Evolutionary conservation across 1,139 yeast genomes (phyloP).

Genomic region (Yamadazyma sp.): DNA sequence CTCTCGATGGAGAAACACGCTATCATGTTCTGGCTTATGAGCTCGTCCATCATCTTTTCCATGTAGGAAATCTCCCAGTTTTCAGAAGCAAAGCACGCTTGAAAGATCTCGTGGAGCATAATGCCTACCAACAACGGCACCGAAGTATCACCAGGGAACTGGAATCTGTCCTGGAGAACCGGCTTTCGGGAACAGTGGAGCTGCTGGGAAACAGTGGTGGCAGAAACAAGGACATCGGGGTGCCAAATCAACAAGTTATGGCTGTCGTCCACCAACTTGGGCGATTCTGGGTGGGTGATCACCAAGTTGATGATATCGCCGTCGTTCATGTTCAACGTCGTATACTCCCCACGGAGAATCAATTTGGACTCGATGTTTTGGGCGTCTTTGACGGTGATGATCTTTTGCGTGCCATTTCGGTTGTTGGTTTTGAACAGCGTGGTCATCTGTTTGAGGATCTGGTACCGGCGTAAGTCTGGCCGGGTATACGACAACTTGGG

Average conservation of each 20-base stretch:
- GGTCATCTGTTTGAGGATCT: constrained; percentile 38
- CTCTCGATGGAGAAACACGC: constrained; percentile 59
- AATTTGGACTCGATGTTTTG: constrained; percentile 35
- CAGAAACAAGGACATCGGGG: constrained; percentile 80
- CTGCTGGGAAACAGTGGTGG: constrained; percentile 80
- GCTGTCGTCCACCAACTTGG: constrained; percentile 52
- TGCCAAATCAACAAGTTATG: constrained; percentile 70
- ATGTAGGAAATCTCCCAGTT: constrained; percentile 48
- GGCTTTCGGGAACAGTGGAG: constrained; percentile 72
- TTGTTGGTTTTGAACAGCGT: constrained; percentile 31
- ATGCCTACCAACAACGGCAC: constrained; percentile 72
- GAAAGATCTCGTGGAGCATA: constrained; percentile 78
- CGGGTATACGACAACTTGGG: constrained; percentile 46
- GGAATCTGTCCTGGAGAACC: constrained; percentile 56
- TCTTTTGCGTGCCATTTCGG: constrained; percentile 42
- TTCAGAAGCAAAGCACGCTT: constrained; percentile 53
- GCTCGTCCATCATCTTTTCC: constrained; percentile 41
- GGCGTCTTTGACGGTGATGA: constrained; percentile 47
- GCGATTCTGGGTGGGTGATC: constrained; percentile 38
- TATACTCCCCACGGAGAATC: constrained; percentile 51
- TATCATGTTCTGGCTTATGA: constrained; percentile 44
- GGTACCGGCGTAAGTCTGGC: constrained; percentile 50
- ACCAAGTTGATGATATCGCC: constrained; percentile 65
- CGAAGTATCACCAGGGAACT: constrained; percentile 55
- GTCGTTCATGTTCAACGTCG: constrained; percentile 36